Percentiles rank a stretch among this genome's conserved stretches.
Evolutionary conservation across 73 alveolate species (phyloP).

Genomic region (Blepharisma stoltei): DNA sequence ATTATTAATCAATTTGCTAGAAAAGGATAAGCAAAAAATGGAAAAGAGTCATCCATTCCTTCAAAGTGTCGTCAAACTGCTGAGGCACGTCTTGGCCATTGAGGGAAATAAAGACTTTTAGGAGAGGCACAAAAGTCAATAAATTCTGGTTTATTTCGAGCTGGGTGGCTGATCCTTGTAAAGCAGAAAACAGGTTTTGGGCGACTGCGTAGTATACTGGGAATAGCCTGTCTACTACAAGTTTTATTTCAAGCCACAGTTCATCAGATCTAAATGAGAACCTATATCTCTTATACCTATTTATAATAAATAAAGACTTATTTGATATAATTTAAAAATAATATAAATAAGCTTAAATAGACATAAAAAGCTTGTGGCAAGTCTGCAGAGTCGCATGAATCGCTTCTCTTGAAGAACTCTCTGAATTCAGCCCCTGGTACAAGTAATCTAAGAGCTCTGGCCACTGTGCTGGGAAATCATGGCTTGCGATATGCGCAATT

Average conservation of each 20-base stretch:
- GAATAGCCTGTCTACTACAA: neutral
- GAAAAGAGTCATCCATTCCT: conserved; percentile 26
- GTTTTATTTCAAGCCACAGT: conserved; percentile 21
- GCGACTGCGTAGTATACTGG: neutral
- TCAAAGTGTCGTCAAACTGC: conserved; percentile 17
- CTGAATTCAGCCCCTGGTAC: neutral
- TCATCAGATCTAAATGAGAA: conserved; percentile 6
- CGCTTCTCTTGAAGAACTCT: neutral
- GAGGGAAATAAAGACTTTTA: conserved; percentile 4
- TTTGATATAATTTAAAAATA: too few species aligned
- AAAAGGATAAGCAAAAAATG: neutral
- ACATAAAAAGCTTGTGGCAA: conserved; percentile 28
- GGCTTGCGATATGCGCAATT: neutral
- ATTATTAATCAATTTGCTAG: too few species aligned
- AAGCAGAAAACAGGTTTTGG: neutral
- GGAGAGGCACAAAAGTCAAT: neutral
- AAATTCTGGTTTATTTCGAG: neutral
- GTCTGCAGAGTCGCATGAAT: neutral
- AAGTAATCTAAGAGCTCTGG: neutral
- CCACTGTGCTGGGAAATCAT: conserved; percentile 17
- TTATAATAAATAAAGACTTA: too few species aligned
- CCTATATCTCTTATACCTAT: conserved; percentile 18
- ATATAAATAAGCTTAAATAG: too few species aligned
- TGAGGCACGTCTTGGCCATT: conserved; percentile 18
- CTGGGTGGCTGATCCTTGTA: neutral